Evolutionary conservation across 2,329 filamentous ascomycete species (phyloP).

Genomic region (Torrubiella hemipterigena): DNA sequence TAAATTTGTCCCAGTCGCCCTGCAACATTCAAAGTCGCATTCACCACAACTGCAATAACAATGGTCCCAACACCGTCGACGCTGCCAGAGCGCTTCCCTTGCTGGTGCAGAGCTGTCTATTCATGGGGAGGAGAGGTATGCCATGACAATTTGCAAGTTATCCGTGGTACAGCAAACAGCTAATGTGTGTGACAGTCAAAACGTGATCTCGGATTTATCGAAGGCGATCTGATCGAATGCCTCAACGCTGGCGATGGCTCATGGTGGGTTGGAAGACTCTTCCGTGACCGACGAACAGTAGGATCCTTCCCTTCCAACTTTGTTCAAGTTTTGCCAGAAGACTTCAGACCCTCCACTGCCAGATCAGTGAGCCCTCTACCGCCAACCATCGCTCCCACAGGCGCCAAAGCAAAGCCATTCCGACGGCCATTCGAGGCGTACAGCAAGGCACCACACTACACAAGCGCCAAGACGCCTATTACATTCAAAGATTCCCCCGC

Average conservation of each 20-base stretch:
- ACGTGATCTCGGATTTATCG: slow-evolving; percentile 89
- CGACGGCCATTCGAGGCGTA: slow-evolving; percentile 58
- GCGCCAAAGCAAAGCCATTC: slow-evolving; percentile 50
- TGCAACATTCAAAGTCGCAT: no score
- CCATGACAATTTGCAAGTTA: no score
- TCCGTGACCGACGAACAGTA: slow-evolving; percentile 79
- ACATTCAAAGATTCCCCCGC: slow-evolving; percentile 35
- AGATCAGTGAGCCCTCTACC: slow-evolving; percentile 50
- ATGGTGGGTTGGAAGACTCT: slow-evolving; percentile 94
- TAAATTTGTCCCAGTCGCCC: slow-evolving; percentile 1
- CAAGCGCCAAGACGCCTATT: slow-evolving; percentile 48
- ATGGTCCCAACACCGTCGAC: slow-evolving; percentile 46
- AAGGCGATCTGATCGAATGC: slow-evolving; percentile 96
- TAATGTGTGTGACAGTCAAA: slow-evolving; percentile 47
- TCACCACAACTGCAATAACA: slow-evolving; percentile 10
- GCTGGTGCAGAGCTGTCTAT: slow-evolving; percentile 84
- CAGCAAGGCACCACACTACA: slow-evolving; percentile 53
- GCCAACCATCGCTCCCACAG: slow-evolving; percentile 39
- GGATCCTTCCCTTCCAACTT: slow-evolving; percentile 97
- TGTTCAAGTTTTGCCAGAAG: slow-evolving; percentile 75
- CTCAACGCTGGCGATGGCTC: slow-evolving; percentile 94
- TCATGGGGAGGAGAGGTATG: slow-evolving; percentile 81
- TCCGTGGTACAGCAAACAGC: neutral
- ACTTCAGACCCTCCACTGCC: slow-evolving; percentile 61
- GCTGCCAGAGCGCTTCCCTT: slow-evolving; percentile 71